Percentiles rank a stretch among this genome's conserved stretches.
Conservation (phyloP, 108 stramenopile species). For the Epithemia pelagica region DNA sequence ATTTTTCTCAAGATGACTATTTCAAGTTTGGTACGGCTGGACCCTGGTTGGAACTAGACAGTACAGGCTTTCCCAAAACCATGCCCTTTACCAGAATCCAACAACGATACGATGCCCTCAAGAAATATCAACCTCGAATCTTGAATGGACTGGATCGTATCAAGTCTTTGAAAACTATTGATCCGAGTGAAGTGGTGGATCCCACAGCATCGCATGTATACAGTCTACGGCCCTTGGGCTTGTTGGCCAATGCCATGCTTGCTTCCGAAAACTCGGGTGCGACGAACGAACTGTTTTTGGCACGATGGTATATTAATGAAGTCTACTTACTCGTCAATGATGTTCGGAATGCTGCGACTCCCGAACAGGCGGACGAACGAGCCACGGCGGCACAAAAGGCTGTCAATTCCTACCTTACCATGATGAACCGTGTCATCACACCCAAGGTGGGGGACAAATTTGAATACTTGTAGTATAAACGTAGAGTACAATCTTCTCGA, state of each 20-base stretch:
- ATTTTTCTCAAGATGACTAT: constrained; percentile 64
- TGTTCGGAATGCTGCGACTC: constrained; percentile 38
- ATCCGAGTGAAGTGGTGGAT: constrained; percentile 17
- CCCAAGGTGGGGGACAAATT: constrained; percentile 71
- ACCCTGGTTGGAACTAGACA: constrained; percentile 51
- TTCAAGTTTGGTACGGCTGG: constrained; percentile 76
- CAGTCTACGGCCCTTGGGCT: constrained; percentile 56
- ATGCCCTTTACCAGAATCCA: constrained; percentile 68
- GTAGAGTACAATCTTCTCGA: no score
- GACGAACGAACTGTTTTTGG: constrained; percentile 71
- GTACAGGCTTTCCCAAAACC: constrained; percentile 56
- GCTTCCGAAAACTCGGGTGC: constrained; percentile 74
- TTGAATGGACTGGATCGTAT: constrained; percentile 30
- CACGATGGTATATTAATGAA: constrained; percentile 81
- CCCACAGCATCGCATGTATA: constrained; percentile 37
- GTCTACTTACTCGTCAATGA: constrained; percentile 57
- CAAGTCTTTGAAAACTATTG: constrained; percentile 13
- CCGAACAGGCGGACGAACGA: constrained; percentile 27
- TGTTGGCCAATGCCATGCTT: constrained; percentile 70
- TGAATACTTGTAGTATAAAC: not conserved
- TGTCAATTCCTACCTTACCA: constrained; percentile 52
- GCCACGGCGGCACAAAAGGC: constrained; percentile 37
- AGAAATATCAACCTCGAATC: constrained; percentile 56
- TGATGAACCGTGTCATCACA: constrained; percentile 68
- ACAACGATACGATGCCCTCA: constrained; percentile 70